Evolutionary conservation across 179 eudicot species (phyloP).

Genomic region (Nepenthes alata): DNA sequence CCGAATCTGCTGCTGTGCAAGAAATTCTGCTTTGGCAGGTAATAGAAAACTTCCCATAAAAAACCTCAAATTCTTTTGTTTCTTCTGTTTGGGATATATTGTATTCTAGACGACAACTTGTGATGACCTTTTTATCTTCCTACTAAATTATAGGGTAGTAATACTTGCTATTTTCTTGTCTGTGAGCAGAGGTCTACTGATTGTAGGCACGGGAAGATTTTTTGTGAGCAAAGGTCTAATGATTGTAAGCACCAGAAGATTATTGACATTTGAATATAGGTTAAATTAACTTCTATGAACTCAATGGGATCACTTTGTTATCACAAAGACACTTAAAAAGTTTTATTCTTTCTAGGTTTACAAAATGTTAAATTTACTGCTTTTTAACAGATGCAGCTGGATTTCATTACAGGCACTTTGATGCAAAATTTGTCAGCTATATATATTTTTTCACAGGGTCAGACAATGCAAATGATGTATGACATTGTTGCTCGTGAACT

Average conservation of each 20-base stretch:
- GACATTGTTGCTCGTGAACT: conserved; percentile 59
- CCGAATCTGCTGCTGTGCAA: conserved; percentile 64
- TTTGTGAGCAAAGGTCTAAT: no score
- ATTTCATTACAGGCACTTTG: not conserved
- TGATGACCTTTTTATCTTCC: no score
- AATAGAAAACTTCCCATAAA: conserved; percentile 1
- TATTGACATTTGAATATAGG: no score
- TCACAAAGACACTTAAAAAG: not conserved
- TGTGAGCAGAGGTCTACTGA: no score
- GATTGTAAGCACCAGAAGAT: no score
- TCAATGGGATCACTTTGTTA: not conserved
- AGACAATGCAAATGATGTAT: conserved; percentile 87
- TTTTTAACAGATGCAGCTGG: not conserved
- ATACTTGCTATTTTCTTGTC: no score
- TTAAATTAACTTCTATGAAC: no score
- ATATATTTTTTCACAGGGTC: conserved; percentile 37
- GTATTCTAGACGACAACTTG: no score
- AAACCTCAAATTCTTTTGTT: no score
- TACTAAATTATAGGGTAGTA: no score
- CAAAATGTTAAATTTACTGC: not conserved
- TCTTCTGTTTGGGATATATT: no score
- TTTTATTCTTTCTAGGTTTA: not conserved
- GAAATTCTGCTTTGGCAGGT: conserved; percentile 97
- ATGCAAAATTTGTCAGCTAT: conserved; percentile 1
- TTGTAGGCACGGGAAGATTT: no score